Evolutionary conservation across 306 rosid genomes (phyloP).

Genomic region (Mimosa bimucronata): DNA sequence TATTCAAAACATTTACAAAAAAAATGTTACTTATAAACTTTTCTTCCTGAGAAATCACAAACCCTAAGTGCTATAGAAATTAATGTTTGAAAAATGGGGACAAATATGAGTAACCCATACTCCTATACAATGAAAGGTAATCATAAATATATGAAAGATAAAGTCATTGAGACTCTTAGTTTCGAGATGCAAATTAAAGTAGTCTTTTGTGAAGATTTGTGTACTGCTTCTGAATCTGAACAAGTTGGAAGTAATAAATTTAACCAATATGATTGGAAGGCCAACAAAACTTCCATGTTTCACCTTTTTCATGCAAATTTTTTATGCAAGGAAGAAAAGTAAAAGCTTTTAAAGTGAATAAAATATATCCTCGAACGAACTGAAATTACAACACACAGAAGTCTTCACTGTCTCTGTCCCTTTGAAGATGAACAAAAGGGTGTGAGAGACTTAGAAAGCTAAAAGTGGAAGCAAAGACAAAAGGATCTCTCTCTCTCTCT

Average conservation of each 20-base stretch:
- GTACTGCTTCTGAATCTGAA: neutral
- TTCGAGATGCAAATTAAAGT: neutral
- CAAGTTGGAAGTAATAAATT: conserved; percentile 8
- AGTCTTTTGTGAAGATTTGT: neutral
- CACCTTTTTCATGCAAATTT: conserved; percentile 41
- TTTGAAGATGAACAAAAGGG: conserved; percentile 40
- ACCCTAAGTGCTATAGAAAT: neutral
- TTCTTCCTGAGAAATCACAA: neutral
- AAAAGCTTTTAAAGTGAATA: conserved; percentile 22
- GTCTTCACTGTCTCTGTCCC: conserved; percentile 34
- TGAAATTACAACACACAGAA: neutral
- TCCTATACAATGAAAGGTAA: neutral
- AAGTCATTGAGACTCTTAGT: neutral
- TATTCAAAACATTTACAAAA: neutral
- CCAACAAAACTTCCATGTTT: conserved; percentile 38
- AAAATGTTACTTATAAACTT: neutral
- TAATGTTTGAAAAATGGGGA: neutral
- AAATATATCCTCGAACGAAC: conserved; percentile 13
- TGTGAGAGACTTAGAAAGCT: conserved; percentile 41
- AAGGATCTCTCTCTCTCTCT: neutral
- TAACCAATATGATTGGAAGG: conserved; percentile 38
- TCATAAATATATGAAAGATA: neutral
- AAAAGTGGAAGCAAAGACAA: conserved; percentile 50
- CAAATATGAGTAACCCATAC: neutral
- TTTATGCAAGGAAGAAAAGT: conserved; percentile 25